These are phyloP conservation scores for Albugo candida DNA, from an alignment of 352 stramenopile species.

Conservation along the genomic window DNA sequence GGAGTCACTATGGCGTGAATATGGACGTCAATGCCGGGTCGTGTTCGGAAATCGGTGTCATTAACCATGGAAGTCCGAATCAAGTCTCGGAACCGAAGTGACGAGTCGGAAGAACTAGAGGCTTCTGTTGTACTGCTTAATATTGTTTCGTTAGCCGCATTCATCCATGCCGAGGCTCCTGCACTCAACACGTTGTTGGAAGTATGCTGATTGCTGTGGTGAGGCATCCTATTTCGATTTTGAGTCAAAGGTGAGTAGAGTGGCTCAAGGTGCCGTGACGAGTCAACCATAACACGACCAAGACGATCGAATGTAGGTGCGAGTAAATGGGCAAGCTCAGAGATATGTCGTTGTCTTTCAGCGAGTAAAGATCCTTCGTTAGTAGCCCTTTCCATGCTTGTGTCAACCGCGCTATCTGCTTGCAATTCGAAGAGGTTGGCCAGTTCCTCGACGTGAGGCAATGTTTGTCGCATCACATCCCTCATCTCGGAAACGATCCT, in stretches of 20 bases:
- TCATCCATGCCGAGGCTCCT: conserved; percentile 4
- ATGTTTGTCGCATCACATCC: conserved; percentile 44
- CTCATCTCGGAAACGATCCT: conserved; percentile 30
- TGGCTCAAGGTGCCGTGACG: conserved; percentile 30
- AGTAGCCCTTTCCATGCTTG: background rate
- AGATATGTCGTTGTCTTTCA: conserved; percentile 17
- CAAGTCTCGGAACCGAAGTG: conserved; percentile 35
- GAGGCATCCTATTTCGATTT: too few relatives aligned
- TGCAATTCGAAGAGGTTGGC: conserved; percentile 33
- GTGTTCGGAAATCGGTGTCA: conserved; percentile 13
- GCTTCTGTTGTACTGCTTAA: background rate
- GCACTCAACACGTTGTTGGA: background rate
- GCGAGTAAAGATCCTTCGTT: background rate
- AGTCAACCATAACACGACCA: conserved; percentile 50
- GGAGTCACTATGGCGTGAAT: conserved; percentile 74
- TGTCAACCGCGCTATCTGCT: background rate
- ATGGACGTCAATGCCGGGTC: conserved; percentile 69
- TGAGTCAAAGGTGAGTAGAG: background rate
- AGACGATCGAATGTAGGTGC: conserved; percentile 67
- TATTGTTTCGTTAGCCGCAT: conserved; percentile 14
- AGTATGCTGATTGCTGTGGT: background rate
- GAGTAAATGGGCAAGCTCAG: conserved; percentile 44
- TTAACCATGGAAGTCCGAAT: conserved; percentile 18
- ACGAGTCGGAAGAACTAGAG: conserved; percentile 9
- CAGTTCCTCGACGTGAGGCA: conserved; percentile 47